These are phyloP conservation scores for Trichoderma citrinoviride DNA, from an alignment of 2,329 filamentous ascomycete genomes.

Conservation along the genomic window DNA sequence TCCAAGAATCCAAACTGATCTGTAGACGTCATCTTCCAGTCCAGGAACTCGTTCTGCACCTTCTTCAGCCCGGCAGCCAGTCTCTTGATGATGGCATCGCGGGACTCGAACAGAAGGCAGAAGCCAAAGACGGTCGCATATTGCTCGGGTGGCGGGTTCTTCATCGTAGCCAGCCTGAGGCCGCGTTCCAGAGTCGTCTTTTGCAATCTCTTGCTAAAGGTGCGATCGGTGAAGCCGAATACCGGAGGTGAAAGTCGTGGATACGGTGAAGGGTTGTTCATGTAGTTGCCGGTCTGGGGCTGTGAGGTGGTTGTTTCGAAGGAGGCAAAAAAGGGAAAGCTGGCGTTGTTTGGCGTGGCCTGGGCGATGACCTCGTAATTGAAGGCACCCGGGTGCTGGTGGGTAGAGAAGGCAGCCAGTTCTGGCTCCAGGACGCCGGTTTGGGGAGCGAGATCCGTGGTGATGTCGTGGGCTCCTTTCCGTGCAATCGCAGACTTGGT, in stretches of 20 bases:
- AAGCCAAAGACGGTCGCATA: slow-evolving; percentile 66
- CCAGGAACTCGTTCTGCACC: slow-evolving; percentile 45
- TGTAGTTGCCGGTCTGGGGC: slow-evolving; percentile 1
- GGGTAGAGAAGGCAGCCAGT: slow-evolving; percentile 3
- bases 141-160: slow-evolving; percentile 46
- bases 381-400: neutral
- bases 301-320: slow-evolving; percentile 26
- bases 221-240: slow-evolving; percentile 61
- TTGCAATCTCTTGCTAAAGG: slow-evolving; percentile 69
- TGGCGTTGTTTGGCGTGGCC: slow-evolving; percentile 52
- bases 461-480: slow-evolving; percentile 13
- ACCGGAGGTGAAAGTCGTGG: slow-evolving; percentile 47
- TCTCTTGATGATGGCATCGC: slow-evolving; percentile 46
- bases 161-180: slow-evolving; percentile 54
- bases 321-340: slow-evolving; percentile 45
- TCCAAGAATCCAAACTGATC: slow-evolving; percentile 62
- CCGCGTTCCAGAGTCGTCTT: slow-evolving; percentile 63
- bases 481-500: slow-evolving; percentile 13
- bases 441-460: neutral
- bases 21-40: slow-evolving; percentile 61
- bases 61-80: slow-evolving; percentile 37
- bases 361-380: slow-evolving; percentile 51
- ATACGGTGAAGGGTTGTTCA: slow-evolving; percentile 31
- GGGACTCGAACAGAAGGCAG: slow-evolving; percentile 59
- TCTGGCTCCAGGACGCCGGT: slow-evolving; percentile 4